These are phyloP conservation scores for Ampelomyces quisqualis DNA, from an alignment of 2,329 filamentous ascomycete species.

Conservation along the genomic window DNA sequence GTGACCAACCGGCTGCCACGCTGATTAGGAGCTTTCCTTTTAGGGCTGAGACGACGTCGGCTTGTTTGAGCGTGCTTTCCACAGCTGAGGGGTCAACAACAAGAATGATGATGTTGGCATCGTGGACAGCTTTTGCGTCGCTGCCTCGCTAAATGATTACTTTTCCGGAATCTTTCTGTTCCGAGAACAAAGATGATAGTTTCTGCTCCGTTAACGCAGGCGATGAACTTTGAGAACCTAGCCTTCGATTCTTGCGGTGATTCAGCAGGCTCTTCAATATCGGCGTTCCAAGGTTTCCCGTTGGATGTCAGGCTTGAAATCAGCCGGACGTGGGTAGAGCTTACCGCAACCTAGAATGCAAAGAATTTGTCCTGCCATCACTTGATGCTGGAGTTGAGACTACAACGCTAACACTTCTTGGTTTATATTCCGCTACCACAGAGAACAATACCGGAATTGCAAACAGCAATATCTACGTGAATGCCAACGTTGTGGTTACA, in stretches of 20 bases:
- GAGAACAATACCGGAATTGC: no score
- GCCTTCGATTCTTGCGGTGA: slow-evolving; percentile 10
- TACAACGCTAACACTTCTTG: no score
- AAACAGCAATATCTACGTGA: no score
- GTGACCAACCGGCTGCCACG: slow-evolving; percentile 54
- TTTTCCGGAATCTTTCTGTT: slow-evolving; percentile 27
- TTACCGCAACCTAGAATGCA: slow-evolving; percentile 37
- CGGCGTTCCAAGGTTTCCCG: slow-evolving; percentile 45
- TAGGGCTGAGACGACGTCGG: slow-evolving; percentile 45
- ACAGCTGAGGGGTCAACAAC: slow-evolving; percentile 53
- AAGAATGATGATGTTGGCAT: slow-evolving; percentile 49
- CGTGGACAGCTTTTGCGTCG: slow-evolving; percentile 39
- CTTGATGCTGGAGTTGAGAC: no score
- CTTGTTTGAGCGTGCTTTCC: slow-evolving; percentile 39
- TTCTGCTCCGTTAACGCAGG: slow-evolving; percentile 47
- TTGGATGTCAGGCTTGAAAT: neutral
- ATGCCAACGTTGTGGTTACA: no score
- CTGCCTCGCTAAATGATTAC: slow-evolving; percentile 41
- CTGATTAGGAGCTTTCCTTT: slow-evolving; percentile 53
- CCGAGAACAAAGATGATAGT: slow-evolving; percentile 36
- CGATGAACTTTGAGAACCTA: slow-evolving; percentile 42
- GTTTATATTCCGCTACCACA: no score
- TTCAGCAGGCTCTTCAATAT: slow-evolving; percentile 42
- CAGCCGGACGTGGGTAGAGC: slow-evolving; percentile 1
- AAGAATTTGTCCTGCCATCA: slow-evolving; percentile 19